Evolutionary conservation across 169 alveolate genomes (phyloP).

Genomic region (Cystoisospora suis): DNA sequence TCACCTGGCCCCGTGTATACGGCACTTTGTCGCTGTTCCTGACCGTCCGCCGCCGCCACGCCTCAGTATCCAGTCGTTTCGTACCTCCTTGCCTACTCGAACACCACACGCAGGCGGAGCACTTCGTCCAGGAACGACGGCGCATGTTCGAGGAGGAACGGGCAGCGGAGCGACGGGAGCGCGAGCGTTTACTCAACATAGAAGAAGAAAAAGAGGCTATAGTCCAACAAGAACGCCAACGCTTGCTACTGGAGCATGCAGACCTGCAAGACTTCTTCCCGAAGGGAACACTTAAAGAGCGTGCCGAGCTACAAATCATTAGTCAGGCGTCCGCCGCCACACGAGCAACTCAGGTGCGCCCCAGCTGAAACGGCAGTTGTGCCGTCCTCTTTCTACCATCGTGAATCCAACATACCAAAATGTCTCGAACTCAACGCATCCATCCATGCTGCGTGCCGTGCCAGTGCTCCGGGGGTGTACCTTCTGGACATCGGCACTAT

Average conservation of each 20-base stretch:
- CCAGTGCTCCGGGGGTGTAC: too few species aligned
- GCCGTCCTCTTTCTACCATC: too few species aligned
- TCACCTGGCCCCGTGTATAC: too few species aligned
- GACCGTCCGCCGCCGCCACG: too few species aligned
- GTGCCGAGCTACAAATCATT: conserved; percentile 59
- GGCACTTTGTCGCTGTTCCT: too few species aligned
- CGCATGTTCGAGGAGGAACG: conserved; percentile 75
- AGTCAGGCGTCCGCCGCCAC: conserved; percentile 24
- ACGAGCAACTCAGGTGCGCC: background rate
- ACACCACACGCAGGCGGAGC: conserved; percentile 73
- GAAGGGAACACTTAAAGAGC: conserved; percentile 74
- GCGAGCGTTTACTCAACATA: conserved; percentile 59
- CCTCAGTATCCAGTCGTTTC: too few species aligned
- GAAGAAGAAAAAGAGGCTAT: conserved; percentile 76
- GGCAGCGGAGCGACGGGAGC: conserved; percentile 75
- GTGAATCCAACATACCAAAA: too few species aligned
- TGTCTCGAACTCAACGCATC: too few species aligned
- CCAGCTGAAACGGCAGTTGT: too few species aligned
- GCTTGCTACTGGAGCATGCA: conserved; percentile 77
- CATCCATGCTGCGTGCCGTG: too few species aligned
- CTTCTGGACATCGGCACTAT: too few species aligned
- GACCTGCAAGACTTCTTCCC: conserved; percentile 78
- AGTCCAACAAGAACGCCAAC: conserved; percentile 77
- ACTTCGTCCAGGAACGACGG: conserved; percentile 78
- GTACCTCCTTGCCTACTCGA: too few species aligned